Percentiles rank a stretch among this genome's conserved stretches.
Conservation (phyloP, 2,329 filamentous ascomycete genomes). For the Dichotomopilus funicola region DNA sequence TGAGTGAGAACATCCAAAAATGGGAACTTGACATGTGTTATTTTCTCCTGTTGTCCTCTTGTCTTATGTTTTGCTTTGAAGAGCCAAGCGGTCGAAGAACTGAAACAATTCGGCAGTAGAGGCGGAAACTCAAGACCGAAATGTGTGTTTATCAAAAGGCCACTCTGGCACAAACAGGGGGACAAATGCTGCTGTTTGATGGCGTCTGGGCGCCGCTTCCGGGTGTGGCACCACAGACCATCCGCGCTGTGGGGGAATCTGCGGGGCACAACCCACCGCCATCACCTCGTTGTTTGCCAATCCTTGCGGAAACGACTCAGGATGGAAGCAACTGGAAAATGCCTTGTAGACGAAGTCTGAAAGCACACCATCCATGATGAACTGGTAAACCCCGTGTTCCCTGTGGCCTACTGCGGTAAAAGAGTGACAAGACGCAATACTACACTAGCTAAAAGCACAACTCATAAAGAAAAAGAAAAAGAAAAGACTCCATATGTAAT, state of each 20-base stretch:
- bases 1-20: neutral
- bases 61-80: neutral
- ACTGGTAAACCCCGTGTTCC: too few relatives aligned
- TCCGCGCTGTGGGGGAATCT: slow-evolving; percentile 2
- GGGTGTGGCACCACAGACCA: neutral
- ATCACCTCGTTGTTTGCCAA: neutral
- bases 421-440: too few relatives aligned
- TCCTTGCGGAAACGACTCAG: neutral
- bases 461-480: too few relatives aligned
- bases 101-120: neutral
- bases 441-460: too few relatives aligned
- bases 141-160: slow-evolving; percentile 19
- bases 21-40: neutral
- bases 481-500: too few relatives aligned
- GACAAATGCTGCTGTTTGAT: neutral
- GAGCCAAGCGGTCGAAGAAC: neutral
- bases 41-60: neutral
- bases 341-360: neutral
- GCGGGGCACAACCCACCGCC: slow-evolving; percentile 1
- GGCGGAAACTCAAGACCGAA: neutral
- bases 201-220: too few relatives aligned
- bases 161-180: slow-evolving; percentile 26
- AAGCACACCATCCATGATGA: too few relatives aligned
- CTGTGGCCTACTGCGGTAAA: too few relatives aligned
- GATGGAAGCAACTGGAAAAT: slow-evolving; percentile 11